Evolutionary conservation across 768 basidiomycete species (phyloP).

Genomic region (Royoungia palumana): DNA sequence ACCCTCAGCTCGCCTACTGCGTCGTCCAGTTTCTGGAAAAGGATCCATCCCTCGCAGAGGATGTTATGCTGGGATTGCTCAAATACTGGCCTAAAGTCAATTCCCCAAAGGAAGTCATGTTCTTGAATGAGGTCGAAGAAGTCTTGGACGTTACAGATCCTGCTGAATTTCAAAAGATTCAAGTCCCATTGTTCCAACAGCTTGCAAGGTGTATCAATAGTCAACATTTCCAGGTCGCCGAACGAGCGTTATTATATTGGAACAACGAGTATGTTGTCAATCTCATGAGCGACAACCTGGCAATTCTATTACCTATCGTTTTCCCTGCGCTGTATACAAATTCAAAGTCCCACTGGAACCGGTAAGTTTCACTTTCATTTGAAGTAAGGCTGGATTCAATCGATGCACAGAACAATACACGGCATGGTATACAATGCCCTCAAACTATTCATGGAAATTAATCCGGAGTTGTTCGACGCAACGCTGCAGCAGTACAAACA

Average conservation of each 20-base stretch:
- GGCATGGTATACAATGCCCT: constrained; percentile 99
- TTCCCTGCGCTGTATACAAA: constrained; percentile 96
- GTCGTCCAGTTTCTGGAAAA: constrained; percentile 99
- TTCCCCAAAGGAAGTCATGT: constrained; percentile 99
- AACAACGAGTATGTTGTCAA: constrained; percentile 99
- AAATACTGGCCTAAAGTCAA: constrained; percentile 99
- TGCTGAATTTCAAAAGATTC: constrained; percentile 93
- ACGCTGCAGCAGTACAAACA: constrained; percentile 92
- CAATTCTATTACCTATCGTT: constrained; percentile 87
- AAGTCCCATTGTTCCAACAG: constrained; percentile 88
- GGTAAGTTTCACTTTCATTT: constrained; percentile 50
- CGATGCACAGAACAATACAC: constrained; percentile 79
- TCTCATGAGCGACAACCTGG: constrained; percentile 95
- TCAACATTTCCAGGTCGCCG: constrained; percentile 99
- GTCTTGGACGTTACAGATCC: constrained; percentile 98
- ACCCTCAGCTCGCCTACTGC: constrained; percentile 99
- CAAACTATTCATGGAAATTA: constrained; percentile 99
- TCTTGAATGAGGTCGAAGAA: constrained; percentile 98
- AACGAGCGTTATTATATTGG: constrained; percentile 96
- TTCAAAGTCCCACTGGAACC: constrained; percentile 97
- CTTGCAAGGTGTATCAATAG: constrained; percentile 96
- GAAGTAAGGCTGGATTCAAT: constrained; percentile 7
- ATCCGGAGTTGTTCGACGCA: constrained; percentile 92
- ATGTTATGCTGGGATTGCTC: constrained; percentile 94
- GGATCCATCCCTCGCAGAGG: constrained; percentile 86